phyloP scores from a whole-genome alignment of 2,329 filamentous ascomycete species.

The Claviceps maximensis region DNA sequence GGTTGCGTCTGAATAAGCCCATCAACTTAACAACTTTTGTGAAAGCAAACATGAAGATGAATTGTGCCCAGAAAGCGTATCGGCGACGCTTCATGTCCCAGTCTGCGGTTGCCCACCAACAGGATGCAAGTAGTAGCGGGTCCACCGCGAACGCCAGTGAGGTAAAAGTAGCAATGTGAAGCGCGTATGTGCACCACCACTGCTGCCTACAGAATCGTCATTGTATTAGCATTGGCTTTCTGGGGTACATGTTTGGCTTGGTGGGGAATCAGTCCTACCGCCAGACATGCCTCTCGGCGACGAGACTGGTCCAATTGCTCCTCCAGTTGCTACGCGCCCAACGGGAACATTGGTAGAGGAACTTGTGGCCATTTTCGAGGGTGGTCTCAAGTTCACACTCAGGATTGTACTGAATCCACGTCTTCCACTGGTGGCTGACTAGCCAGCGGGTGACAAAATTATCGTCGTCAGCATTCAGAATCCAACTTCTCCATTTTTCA shows the following conservation, averaged over 20 bases:
- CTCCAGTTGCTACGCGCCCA: constrained; percentile 98
- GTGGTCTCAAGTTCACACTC: constrained; percentile 90
- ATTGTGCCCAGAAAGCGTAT: constrained; percentile 46
- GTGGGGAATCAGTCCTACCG: constrained; percentile 48
- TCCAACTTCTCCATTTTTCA: constrained; percentile 79
- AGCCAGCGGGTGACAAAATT: constrained; percentile 97
- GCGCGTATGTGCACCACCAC: constrained; percentile 84
- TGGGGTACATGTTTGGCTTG: background rate
- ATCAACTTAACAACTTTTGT: constrained; percentile 87
- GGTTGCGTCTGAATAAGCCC: constrained; percentile 74
- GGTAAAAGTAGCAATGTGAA: constrained; percentile 85
- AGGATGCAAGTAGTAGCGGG: constrained; percentile 54
- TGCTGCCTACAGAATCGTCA: constrained; percentile 50
- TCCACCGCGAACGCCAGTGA: constrained; percentile 76
- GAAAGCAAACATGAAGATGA: constrained; percentile 63
- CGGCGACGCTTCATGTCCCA: constrained; percentile 41
- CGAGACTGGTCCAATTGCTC: constrained; percentile 85
- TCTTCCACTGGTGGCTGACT: constrained; percentile 84
- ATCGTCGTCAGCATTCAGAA: constrained; percentile 91
- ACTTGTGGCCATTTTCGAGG: constrained; percentile 76
- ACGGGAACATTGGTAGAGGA: constrained; percentile 81
- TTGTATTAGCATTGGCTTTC: background rate
- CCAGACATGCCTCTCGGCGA: constrained; percentile 73
- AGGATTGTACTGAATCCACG: constrained; percentile 84
- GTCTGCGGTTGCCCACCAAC: constrained; percentile 52